Evolutionary conservation across 1,139 yeast species (phyloP).

Genomic region (Lodderomyces orthopsilosis): DNA sequence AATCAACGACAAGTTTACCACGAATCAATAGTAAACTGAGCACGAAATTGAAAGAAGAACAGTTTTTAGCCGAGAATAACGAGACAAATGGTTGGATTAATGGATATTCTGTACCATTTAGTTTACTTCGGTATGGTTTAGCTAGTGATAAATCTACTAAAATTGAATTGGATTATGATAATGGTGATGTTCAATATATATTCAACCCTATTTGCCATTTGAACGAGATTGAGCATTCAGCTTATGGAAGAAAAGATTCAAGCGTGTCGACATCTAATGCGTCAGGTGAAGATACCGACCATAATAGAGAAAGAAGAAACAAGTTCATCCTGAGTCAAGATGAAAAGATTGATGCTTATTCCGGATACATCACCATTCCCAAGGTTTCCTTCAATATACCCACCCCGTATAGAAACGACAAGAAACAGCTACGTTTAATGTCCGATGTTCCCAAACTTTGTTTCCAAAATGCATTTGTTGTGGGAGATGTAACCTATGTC

Average conservation of each 20-base stretch:
- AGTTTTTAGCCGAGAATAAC: conserved; percentile 3
- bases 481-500: conserved; percentile 31
- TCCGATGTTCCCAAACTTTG: conserved; percentile 27
- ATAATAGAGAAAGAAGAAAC: neutral
- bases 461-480: conserved; percentile 35
- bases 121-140: conserved; percentile 25
- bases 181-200: conserved; percentile 19
- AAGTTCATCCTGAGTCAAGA: conserved; percentile 6
- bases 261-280: conserved; percentile 6
- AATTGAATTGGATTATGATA: conserved; percentile 16
- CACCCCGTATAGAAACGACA: conserved; percentile 12
- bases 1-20: neutral
- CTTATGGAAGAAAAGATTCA: conserved; percentile 10
- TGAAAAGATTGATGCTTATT: conserved; percentile 23
- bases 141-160: conserved; percentile 16
- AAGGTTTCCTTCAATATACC: conserved; percentile 26
- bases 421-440: conserved; percentile 10
- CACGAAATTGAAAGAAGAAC: conserved; percentile 2
- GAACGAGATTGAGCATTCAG: conserved; percentile 22
- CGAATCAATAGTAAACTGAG: neutral
- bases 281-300: neutral
- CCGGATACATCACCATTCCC: conserved; percentile 34
- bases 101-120: conserved; percentile 27
- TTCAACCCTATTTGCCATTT: conserved; percentile 27
- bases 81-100: conserved; percentile 26